phyloP scores from a whole-genome alignment of 805 yeast genomes.

The Saturnispora saitoi region DNA sequence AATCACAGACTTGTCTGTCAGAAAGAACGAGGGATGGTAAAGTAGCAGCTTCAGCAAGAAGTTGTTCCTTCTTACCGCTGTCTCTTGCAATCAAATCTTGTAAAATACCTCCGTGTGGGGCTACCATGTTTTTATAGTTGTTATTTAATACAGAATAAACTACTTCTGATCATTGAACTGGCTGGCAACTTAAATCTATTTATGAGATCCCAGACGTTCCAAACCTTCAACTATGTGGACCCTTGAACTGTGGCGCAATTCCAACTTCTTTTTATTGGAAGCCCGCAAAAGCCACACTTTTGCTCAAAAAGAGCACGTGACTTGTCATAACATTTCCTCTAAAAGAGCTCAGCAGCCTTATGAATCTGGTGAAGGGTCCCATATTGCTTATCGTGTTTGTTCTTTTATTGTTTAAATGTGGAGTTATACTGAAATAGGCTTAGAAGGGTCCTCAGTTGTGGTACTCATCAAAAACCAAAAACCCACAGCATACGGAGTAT shows the following conservation, averaged over 20 bases:
- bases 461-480: too few relatives aligned
- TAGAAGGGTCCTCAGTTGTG: too few relatives aligned
- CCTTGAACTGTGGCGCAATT: not conserved
- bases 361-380: not conserved
- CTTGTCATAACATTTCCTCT: not conserved
- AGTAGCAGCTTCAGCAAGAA: conserved; percentile 49
- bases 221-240: not conserved
- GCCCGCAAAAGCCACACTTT: conserved; percentile 1
- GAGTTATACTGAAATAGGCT: too few relatives aligned
- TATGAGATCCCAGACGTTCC: not conserved
- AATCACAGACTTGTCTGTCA: conserved; percentile 86
- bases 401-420: not conserved
- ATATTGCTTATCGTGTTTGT: not conserved
- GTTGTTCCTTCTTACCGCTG: conserved; percentile 43
- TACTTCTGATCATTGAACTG: not conserved
- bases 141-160: not conserved
- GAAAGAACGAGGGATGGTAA: conserved; percentile 50
- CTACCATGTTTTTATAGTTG: conserved; percentile 37
- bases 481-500: too few relatives aligned
- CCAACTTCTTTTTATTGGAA: not conserved
- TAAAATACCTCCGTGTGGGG: conserved; percentile 89
- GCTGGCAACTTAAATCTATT: not conserved
- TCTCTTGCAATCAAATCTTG: conserved; percentile 85
- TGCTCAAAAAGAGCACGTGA: not conserved
- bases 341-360: not conserved